Evolutionary conservation across 345 rosid species (phyloP).

Genomic region (Anastatica hierochuntica): DNA sequence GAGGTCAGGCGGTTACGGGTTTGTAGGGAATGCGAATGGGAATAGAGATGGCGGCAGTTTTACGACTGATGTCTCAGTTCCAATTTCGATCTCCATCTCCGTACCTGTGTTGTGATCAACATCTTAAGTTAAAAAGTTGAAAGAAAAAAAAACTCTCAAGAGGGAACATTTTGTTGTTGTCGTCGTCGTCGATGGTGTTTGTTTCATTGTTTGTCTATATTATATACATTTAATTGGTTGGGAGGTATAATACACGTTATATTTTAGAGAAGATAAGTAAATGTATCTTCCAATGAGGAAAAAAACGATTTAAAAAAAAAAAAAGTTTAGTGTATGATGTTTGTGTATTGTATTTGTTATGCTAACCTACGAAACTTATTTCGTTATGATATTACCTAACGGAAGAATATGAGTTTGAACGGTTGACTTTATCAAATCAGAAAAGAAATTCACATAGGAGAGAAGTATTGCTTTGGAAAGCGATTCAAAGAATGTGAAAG

Average conservation of each 20-base stretch:
- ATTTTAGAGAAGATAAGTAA: not conserved
- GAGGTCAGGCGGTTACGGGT: slow-evolving; percentile 54
- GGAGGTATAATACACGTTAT: slow-evolving; percentile 20
- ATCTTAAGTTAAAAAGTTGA: not conserved
- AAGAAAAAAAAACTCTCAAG: not conserved
- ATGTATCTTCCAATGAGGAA: not conserved
- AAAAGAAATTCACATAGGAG: too few species aligned
- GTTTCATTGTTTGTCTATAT: slow-evolving; percentile 22
- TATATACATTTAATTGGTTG: slow-evolving; percentile 27
- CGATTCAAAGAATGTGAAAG: too few species aligned
- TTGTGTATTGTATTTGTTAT: not conserved
- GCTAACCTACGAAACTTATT: not conserved
- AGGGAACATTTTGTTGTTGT: slow-evolving; percentile 9
- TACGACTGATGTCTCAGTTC: slow-evolving; percentile 54
- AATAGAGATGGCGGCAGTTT: slow-evolving; percentile 15
- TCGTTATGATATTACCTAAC: not conserved
- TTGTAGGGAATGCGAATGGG: slow-evolving; percentile 41
- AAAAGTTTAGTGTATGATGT: slow-evolving; percentile 6
- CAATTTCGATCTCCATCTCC: slow-evolving; percentile 52
- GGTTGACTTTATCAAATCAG: too few species aligned
- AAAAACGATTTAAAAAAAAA: not conserved
- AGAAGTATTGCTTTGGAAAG: too few species aligned
- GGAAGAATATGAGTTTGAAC: too few species aligned
- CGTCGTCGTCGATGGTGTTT: slow-evolving; percentile 13
- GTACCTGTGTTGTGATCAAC: slow-evolving; percentile 28